Base-by-base conservation (phyloP, 371 early-diverging fungal genomes). In the Lichtheimia hyalospora region DNA sequence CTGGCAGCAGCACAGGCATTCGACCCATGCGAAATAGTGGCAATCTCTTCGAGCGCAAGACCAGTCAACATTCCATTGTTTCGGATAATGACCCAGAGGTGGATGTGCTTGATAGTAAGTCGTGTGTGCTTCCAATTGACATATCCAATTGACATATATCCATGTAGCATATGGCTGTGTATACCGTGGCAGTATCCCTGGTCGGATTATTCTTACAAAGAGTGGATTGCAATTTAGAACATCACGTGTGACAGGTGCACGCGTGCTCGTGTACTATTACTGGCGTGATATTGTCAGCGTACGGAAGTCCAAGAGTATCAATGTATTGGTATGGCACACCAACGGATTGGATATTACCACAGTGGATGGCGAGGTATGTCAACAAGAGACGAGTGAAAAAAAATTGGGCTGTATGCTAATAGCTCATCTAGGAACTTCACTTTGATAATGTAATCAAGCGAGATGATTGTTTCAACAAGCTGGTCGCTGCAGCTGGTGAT, bases 381-480 rank as follows among this genome's bases (percentile, higher is more conserved):
- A 12, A 49, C 44, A 18, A 14, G n/a, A 25, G 25, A 25, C 2
- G 34, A 34, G 8, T 34, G 2, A 34, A 8, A 8, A 10, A 8
- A 8, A 10, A 10, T 8, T 34, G 2, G 34, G 10, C 34, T 34
- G 10, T 8, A 10, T 34, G 10, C 34, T 34, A 2, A 34, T 34
- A 34, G 34, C 34, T 34, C 2, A 34, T 34, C 8, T 48, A 69
- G 62, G 58, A 55, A 5, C 66, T 77, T 18, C 57, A 57, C 23
- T 77, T 77, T 56, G 77, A 77, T 40, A 69, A 74, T 52, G 74
- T 77, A 2, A 49, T 74, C 16, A 57, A 66, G 21, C 69, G 77
- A 27, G 74, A 77, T 43, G 74, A 77, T 16, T 77, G 77, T 28
- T 77, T 77, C 48, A 77, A 74, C 55, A 49, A 62, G 21, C 54